phyloP scores from a whole-genome alignment of 2,329 filamentous ascomycete genomes.

The Ciborinia camelliae region DNA sequence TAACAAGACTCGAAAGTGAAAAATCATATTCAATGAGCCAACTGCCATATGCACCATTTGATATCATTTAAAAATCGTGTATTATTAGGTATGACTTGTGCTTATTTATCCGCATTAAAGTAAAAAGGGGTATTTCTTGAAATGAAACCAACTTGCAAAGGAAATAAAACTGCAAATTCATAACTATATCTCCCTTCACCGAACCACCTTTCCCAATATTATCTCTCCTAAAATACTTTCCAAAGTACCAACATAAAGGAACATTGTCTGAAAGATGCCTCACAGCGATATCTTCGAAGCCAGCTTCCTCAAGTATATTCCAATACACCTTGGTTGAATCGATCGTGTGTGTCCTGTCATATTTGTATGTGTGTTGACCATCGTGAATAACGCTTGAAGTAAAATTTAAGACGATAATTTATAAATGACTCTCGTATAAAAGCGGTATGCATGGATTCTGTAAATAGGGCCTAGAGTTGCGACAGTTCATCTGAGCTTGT shows the following conservation, averaged over 20 bases:
- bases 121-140: background rate
- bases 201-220: background rate
- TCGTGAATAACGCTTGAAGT: background rate
- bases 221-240: background rate
- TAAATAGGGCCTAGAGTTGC: background rate
- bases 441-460: background rate
- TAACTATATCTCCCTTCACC: background rate
- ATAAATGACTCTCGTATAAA: background rate
- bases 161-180: background rate
- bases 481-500: slow-evolving; percentile 9
- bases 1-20: background rate
- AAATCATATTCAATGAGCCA: background rate
- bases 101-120: background rate
- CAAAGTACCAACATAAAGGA: background rate
- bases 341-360: background rate
- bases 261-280: background rate
- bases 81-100: background rate
- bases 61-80: background rate
- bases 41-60: background rate
- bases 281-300: background rate
- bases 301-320: background rate
- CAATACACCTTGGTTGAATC: background rate
- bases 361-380: background rate
- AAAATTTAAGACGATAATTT: background rate
- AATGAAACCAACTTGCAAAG: background rate